A percentile compares a stretch with the other conserved stretches of the same genome.
These are phyloP conservation scores for Daldinia sp. DNA, from an alignment of 2,329 filamentous ascomycete genomes.

Conservation along the genomic window DNA sequence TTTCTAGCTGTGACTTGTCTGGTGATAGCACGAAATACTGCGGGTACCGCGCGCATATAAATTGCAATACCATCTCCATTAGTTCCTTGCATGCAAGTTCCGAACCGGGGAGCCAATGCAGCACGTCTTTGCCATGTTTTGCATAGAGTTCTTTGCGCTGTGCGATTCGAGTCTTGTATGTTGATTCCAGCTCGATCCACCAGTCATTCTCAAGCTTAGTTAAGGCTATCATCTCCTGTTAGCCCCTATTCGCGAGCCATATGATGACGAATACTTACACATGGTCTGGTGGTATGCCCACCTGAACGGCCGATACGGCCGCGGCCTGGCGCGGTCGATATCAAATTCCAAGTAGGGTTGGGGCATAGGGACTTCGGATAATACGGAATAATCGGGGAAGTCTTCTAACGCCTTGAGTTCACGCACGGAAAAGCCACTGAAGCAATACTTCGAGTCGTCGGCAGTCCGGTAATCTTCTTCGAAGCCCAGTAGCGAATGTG, in stretches of 20 bases:
- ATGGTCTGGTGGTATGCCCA: constrained; percentile 92
- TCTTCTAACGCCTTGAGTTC: constrained; percentile 76
- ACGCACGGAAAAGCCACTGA: constrained; percentile 73
- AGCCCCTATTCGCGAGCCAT: neutral
- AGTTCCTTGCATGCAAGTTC: constrained; percentile 84
- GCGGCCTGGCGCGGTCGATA: constrained; percentile 70
- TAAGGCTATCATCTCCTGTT: constrained; percentile 61
- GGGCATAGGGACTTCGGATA: constrained; percentile 79
- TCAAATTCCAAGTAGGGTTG: constrained; percentile 70
- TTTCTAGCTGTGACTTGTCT: constrained; percentile 68
- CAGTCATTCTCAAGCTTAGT: constrained; percentile 82
- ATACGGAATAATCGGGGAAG: constrained; percentile 79
- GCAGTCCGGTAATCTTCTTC: constrained; percentile 49
- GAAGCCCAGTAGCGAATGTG: constrained; percentile 45
- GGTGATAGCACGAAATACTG: constrained; percentile 71
- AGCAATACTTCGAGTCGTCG: constrained; percentile 58
- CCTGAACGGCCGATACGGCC: constrained; percentile 82
- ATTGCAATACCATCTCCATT: constrained; percentile 87
- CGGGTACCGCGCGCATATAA: constrained; percentile 80
- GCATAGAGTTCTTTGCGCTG: constrained; percentile 72
- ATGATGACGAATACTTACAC: constrained; percentile 65
- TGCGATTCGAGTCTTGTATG: constrained; percentile 71
- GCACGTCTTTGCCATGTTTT: constrained; percentile 68
- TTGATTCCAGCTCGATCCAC: constrained; percentile 88
- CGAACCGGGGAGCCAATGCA: constrained; percentile 75